Base-by-base conservation (phyloP, 768 basidiomycete species). In the Leucocoprinus sp. region DNA sequence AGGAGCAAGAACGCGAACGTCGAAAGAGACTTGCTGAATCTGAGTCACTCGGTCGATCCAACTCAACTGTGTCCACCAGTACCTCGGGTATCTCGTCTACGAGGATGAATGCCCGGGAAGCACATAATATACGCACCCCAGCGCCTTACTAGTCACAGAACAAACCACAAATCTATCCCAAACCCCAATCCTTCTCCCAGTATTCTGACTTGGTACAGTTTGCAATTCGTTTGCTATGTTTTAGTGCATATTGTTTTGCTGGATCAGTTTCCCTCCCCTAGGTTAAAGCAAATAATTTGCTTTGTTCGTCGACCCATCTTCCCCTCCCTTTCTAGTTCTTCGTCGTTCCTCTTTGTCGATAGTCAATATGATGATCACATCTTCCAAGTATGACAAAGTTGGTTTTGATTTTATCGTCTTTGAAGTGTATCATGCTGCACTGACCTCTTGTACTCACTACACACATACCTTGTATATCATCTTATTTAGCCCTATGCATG, bases 1-100 rank as follows among this genome's bases (percentile, higher is more conserved):
- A 60, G 35, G 49, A 54, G 42, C 43, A 43, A 18, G 43, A 52
- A 17, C 48, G 54, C 33, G 64, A 67, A 43, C 57, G 58, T n/a
- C 57, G 49, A 37, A 48, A 50, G 39, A 50, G 49, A 42, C 62
- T 48, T 51, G 57, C 49, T 51, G 62, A 60, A 31, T 57, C 49
- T 29, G 60, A 38, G 34, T 21, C 35, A 9, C 28, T 24, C n/a
- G 26, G n/a, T n/a, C 46, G 46, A 14, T n/a, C 46, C 6, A 34
- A 21, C 8, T 36, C 33, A 4, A 15, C 18, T 5, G 34, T 39
- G 11, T 35, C 39, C 8, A 17, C 45, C 26, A 11, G 21, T 8
- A 22, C 31, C 2, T 24, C 39, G 8, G 17, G 24, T 12, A 22
- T 21, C 12, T 39, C 37, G 22, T 37, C 43, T 27, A 17, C 23